Base-by-base conservation (phyloP, 148 eudicot species). In the Talinum fruticosum region DNA sequence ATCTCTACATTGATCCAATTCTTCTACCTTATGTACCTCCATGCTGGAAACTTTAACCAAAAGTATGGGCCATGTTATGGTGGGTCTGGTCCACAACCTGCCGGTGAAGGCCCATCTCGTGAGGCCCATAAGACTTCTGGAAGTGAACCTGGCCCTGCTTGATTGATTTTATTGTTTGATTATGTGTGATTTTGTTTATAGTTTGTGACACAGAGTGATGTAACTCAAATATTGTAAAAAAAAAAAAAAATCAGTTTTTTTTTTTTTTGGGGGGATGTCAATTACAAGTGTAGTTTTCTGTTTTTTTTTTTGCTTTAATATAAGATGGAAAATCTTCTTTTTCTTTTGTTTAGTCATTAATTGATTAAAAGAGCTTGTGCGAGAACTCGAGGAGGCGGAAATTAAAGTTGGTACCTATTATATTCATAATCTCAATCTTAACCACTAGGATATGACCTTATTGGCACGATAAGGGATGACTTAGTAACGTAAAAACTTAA, bases 1-100 rank as follows among this genome's bases (percentile, higher is more conserved):
- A 82, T 87, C 68, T 86, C 93, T 23, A 84, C 91, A 4, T 53
- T 89, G 74, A 85, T 87, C 83, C 94, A 89, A 72, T 77, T 92
- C 72, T 76, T 87, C 37, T 92, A 89, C 79, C 75, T 89, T 24
- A 29, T 92, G 71, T 82, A 89, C 18, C 83, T 92, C 75, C 89
- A 92, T 75, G 89, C 94, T 28, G 93, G 92, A n/a, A 41, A 78
- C 78, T 85, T 85, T 28, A 77, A 83, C 75, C 79, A 72, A 44
- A 81, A 77, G 41, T 85, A 80, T 44, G 92, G 94, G 49, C 89
- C 87, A 0, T 36, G 67, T 4, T 84, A 78, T 30, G 64, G 72
- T 28, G 69, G 30, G n/a, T 6, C 36, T 64, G 71, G 38, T 30
- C 45, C 44, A 29, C 45, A 78, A 66, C 12, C 19, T 49, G 28